Percentiles rank a stretch among this genome's conserved stretches.
Conservation (phyloP, 116 monocot genomes). For the Papilionanthe hybrid region DNA sequence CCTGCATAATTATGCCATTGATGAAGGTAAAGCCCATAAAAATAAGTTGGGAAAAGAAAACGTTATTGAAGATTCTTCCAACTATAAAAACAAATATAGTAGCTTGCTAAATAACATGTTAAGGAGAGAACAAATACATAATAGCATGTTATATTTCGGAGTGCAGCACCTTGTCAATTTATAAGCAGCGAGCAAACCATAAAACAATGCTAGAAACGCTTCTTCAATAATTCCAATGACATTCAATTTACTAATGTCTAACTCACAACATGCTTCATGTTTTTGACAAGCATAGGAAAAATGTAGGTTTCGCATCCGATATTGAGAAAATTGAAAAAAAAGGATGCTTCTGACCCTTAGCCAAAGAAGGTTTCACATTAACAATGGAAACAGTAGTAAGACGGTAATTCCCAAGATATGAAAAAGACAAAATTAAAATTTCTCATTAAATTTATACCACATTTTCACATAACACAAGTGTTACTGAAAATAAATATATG, state of each 20-base stretch:
- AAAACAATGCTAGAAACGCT: background rate
- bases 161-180: background rate
- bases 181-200: background rate
- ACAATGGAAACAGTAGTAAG: background rate
- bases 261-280: background rate
- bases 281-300: background rate
- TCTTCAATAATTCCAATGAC: background rate
- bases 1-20: conserved; percentile 27
- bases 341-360: background rate
- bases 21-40: background rate
- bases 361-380: background rate
- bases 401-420: background rate
- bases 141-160: background rate
- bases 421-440: too few relatives aligned
- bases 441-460: too few relatives aligned
- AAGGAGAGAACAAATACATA: background rate
- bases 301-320: background rate
- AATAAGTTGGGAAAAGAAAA: background rate
- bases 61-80: background rate
- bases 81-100: conserved; percentile 3
- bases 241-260: background rate
- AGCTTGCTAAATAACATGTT: background rate
- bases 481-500: too few relatives aligned
- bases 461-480: too few relatives aligned
- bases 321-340: background rate